phyloP scores from a whole-genome alignment of 768 basidiomycete genomes.

The Termitomyces titanicus region DNA sequence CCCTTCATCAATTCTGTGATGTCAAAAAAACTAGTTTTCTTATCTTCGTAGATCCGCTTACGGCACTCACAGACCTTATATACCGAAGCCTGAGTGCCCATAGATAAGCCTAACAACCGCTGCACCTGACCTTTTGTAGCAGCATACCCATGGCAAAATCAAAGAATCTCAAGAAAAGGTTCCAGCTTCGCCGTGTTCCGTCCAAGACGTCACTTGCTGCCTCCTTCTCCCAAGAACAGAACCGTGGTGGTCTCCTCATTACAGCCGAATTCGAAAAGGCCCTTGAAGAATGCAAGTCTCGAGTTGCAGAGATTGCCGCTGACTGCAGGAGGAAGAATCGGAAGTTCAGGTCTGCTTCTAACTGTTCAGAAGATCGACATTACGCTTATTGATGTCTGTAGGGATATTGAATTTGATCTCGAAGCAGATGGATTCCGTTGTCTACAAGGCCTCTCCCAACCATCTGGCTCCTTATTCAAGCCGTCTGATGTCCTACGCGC shows the following conservation, averaged over 20 bases:
- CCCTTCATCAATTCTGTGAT: neutral
- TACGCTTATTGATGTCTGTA: neutral
- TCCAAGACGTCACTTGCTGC: neutral
- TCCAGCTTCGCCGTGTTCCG: neutral
- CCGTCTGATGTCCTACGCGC: slow-evolving; percentile 41
- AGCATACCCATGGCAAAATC: neutral
- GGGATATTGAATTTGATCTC: slow-evolving; percentile 42
- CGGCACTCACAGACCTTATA: neutral
- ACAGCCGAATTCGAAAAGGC: slow-evolving; percentile 45
- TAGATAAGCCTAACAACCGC: neutral
- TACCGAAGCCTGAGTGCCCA: neutral
- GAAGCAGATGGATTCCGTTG: slow-evolving; percentile 44
- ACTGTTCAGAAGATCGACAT: neutral
- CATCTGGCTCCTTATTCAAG: neutral
- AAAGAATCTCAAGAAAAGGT: too few relatives aligned
- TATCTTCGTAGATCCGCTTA: neutral
- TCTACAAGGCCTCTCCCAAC: slow-evolving; percentile 32
- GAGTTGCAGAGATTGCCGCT: slow-evolving; percentile 38
- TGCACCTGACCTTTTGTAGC: too few relatives aligned
- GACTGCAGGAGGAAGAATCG: slow-evolving; percentile 41
- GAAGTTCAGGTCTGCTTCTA: slow-evolving; percentile 37
- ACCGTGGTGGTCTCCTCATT: slow-evolving; percentile 36
- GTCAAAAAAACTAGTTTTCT: neutral
- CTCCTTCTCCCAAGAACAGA: slow-evolving; percentile 8
- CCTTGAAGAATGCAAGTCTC: slow-evolving; percentile 36